Conservation (phyloP, 768 basidiomycete genomes). For the Rhizopogon sp. region DNA sequence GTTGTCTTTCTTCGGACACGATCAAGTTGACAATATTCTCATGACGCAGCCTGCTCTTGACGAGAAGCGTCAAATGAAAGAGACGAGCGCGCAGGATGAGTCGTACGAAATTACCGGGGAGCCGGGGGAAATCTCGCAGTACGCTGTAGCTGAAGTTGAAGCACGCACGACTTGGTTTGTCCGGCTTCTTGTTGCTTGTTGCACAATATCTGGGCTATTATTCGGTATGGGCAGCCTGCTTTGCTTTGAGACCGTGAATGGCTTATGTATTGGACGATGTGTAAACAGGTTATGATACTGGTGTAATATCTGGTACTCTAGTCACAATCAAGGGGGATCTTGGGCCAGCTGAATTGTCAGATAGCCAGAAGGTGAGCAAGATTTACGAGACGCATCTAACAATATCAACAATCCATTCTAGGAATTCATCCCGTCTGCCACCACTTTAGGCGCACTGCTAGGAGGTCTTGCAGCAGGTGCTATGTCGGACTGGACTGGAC, state of each 20-base stretch:
- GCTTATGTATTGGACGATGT: background rate
- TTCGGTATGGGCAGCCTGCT: slow-evolving; percentile 47
- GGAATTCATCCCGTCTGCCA: slow-evolving; percentile 80
- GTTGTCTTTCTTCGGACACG: no score
- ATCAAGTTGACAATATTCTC: background rate
- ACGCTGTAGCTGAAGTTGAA: slow-evolving; percentile 58
- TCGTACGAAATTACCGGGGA: slow-evolving; percentile 15
- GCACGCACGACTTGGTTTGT: slow-evolving; percentile 68
- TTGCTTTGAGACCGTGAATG: background rate
- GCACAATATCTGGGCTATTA: slow-evolving; percentile 71
- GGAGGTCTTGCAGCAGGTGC: slow-evolving; percentile 70
- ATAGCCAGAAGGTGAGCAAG: slow-evolving; percentile 53
- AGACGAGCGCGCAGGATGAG: slow-evolving; percentile 2
- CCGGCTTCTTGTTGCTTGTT: slow-evolving; percentile 69
- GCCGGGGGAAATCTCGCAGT: slow-evolving; percentile 52
- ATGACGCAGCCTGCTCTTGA: background rate
- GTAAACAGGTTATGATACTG: slow-evolving; percentile 69
- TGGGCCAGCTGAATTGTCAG: slow-evolving; percentile 49
- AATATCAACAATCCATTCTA: slow-evolving; percentile 14
- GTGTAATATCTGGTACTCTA: slow-evolving; percentile 76
- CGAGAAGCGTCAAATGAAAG: background rate
- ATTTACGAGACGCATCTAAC: background rate
- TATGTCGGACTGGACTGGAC: slow-evolving; percentile 66
- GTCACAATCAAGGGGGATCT: slow-evolving; percentile 68
- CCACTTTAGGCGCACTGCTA: slow-evolving; percentile 71